Evolutionary conservation across 2,329 filamentous ascomycete species (phyloP).

Genomic region (Rhynchosporium graminicola): DNA sequence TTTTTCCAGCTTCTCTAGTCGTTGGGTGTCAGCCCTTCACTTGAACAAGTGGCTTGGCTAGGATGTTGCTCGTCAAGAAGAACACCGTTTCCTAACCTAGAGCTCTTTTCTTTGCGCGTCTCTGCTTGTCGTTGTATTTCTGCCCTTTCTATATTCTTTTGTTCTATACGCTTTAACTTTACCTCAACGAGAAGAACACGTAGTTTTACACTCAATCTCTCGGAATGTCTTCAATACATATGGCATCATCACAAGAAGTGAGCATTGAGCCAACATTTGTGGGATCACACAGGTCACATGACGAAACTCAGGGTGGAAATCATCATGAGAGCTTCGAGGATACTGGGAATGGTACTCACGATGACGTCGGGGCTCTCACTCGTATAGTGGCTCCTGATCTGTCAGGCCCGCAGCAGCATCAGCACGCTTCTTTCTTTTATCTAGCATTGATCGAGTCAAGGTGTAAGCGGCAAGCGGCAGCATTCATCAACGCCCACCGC

Average conservation of each 20-base stretch:
- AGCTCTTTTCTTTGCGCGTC: neutral
- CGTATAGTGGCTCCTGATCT: slow-evolving; percentile 18
- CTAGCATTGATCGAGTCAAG: slow-evolving; percentile 39
- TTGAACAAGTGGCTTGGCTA: slow-evolving; percentile 24
- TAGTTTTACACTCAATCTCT: neutral
- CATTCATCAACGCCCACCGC: slow-evolving; percentile 32
- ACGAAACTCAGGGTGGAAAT: neutral
- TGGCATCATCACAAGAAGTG: slow-evolving; percentile 27
- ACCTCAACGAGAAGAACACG: neutral
- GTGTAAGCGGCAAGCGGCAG: slow-evolving; percentile 36
- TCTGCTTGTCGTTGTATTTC: neutral
- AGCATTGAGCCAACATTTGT: slow-evolving; percentile 24
- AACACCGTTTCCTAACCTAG: slow-evolving; percentile 4
- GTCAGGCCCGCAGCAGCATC: slow-evolving; percentile 27
- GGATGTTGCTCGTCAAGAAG: slow-evolving; percentile 14
- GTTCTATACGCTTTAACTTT: neutral
- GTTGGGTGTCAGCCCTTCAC: slow-evolving; percentile 29
- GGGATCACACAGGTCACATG: slow-evolving; percentile 18
- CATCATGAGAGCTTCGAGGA: neutral
- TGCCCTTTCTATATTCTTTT: neutral
- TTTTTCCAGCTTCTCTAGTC: slow-evolving; percentile 5
- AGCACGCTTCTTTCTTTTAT: slow-evolving; percentile 35
- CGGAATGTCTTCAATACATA: slow-evolving; percentile 29
- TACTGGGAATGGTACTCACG: neutral
- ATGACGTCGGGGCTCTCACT: slow-evolving; percentile 18